Evolutionary conservation across 169 alveolate species (phyloP).

Genomic region (Besnoitia besnoiti): DNA sequence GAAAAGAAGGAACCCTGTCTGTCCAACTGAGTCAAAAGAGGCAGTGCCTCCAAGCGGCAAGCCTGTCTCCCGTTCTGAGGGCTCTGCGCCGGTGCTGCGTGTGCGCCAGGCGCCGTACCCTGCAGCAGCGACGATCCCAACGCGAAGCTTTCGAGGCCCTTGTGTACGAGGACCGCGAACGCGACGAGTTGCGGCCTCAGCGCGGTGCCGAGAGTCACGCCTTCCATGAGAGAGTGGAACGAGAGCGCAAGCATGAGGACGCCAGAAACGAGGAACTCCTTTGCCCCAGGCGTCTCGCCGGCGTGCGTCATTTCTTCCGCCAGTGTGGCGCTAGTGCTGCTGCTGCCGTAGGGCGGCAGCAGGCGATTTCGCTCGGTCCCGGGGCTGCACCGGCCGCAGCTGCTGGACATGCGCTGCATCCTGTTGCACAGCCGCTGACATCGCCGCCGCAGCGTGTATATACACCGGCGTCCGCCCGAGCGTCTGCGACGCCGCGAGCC

Average conservation of each 20-base stretch:
- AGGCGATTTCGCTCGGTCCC: background rate
- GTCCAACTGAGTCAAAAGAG: too few relatives aligned
- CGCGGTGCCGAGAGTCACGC: conserved; percentile 51
- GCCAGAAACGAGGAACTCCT: conserved; percentile 32
- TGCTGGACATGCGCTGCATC: conserved; percentile 3
- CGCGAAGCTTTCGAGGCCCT: conserved; percentile 55
- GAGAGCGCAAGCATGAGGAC: conserved; percentile 54
- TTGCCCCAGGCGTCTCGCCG: background rate
- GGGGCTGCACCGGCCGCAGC: conserved; percentile 37
- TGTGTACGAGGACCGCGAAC: conserved; percentile 47
- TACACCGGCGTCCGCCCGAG: conserved; percentile 27
- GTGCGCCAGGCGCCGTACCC: background rate
- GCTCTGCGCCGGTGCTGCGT: too few relatives aligned
- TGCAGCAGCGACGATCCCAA: conserved; percentile 56
- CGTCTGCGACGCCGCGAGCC: background rate
- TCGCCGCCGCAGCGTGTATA: background rate
- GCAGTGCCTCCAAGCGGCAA: too few relatives aligned
- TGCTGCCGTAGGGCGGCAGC: conserved; percentile 42
- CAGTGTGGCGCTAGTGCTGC: conserved; percentile 23
- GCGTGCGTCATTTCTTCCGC: background rate
- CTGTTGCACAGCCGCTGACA: conserved; percentile 29
- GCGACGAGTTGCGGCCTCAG: conserved; percentile 41
- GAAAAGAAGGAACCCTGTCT: too few relatives aligned
- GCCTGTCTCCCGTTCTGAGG: too few relatives aligned
- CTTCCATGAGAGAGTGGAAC: conserved; percentile 59